Conservation (phyloP, 108 stramenopile genomes). For the Ochromonas danica region DNA sequence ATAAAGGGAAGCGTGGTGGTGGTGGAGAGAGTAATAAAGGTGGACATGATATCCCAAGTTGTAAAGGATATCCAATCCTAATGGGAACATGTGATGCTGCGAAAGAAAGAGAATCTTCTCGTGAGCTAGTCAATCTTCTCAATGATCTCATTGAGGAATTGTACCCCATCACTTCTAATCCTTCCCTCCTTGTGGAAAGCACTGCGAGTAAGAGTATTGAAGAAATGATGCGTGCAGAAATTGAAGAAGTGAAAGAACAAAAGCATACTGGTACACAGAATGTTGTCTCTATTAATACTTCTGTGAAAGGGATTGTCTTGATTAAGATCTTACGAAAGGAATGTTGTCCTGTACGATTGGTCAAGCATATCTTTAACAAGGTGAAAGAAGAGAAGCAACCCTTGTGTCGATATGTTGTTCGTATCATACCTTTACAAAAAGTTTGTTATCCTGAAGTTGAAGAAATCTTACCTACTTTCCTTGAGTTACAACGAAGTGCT, state of each 20-base stretch:
- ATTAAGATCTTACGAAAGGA: neutral
- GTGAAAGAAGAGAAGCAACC: neutral
- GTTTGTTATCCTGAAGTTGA: neutral
- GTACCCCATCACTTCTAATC: neutral
- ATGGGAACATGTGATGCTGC: constrained; percentile 10
- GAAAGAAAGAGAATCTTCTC: neutral
- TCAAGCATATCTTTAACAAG: neutral
- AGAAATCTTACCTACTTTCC: no score
- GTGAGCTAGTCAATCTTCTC: neutral
- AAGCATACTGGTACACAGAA: neutral
- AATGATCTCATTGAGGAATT: neutral
- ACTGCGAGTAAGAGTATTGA: neutral
- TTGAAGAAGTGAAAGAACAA: neutral
- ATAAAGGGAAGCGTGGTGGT: neutral
- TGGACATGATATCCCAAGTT: constrained; percentile 4
- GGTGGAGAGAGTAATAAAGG: neutral
- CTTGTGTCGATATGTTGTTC: neutral
- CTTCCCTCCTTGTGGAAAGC: neutral
- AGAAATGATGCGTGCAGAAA: neutral
- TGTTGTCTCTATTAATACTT: constrained; percentile 4
- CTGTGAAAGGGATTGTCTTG: neutral
- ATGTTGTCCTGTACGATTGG: neutral
- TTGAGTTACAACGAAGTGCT: no score
- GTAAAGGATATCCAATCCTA: neutral
- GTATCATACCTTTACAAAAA: constrained; percentile 16